phyloP scores from a whole-genome alignment of 306 rosid genomes.

The Neltuma alba region DNA sequence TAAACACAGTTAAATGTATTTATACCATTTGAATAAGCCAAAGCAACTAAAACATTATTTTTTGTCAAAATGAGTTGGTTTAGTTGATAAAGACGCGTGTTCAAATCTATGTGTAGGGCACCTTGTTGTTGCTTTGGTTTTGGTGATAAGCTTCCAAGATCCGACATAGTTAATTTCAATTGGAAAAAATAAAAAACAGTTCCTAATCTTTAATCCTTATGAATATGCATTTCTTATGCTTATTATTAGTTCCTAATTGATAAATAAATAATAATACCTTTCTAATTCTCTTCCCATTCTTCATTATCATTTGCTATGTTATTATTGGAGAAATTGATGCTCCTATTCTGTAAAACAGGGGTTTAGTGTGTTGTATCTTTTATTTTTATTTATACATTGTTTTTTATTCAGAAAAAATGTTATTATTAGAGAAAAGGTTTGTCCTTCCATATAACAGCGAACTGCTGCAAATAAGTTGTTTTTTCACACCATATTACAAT shows the following conservation, averaged over 20 bases:
- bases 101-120: not conserved
- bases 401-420: too few species aligned
- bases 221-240: not conserved
- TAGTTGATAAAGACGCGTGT: not conserved
- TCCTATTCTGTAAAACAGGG: too few species aligned
- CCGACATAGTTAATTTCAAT: not conserved
- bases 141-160: not conserved
- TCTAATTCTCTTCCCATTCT: not conserved
- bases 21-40: not conserved
- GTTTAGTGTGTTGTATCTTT: too few species aligned
- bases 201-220: not conserved
- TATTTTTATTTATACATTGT: too few species aligned
- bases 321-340: too few species aligned
- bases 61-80: not conserved
- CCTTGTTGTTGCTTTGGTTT: not conserved
- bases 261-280: not conserved
- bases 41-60: not conserved
- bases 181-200: not conserved
- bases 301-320: not conserved
- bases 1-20: not conserved
- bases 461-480: constrained; percentile 4
- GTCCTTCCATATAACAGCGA: not conserved
- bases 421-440: not conserved
- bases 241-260: not conserved
- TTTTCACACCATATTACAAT: constrained; percentile 21